phyloP scores from a whole-genome alignment of 768 basidiomycete species.

The Russula foetens region DNA sequence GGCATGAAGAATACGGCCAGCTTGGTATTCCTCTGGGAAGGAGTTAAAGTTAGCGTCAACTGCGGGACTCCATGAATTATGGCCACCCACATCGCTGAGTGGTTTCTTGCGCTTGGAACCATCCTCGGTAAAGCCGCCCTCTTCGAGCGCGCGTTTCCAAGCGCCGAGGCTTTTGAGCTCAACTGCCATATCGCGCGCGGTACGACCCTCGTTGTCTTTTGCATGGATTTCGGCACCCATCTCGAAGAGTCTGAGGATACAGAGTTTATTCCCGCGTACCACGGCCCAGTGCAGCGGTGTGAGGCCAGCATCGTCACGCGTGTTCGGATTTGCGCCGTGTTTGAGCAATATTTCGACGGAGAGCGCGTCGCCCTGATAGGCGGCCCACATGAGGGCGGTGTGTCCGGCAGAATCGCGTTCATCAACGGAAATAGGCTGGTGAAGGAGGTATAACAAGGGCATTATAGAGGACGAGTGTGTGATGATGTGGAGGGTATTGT shows the following conservation, averaged over 20 bases:
- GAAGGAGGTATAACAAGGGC: slow-evolving; percentile 85
- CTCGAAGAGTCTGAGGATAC: slow-evolving; percentile 78
- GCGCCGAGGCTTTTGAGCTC: slow-evolving; percentile 88
- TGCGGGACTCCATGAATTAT: background rate
- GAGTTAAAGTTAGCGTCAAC: background rate
- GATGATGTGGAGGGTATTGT: slow-evolving; percentile 92
- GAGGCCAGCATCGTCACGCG: slow-evolving; percentile 75
- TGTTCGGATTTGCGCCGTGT: slow-evolving; percentile 74
- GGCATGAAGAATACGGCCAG: slow-evolving; percentile 74
- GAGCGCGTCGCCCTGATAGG: slow-evolving; percentile 96
- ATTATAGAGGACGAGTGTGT: slow-evolving; percentile 93
- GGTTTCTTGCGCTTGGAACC: slow-evolving; percentile 59
- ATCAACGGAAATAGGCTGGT: slow-evolving; percentile 91
- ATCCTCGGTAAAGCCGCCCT: slow-evolving; percentile 75
- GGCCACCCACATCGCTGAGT: slow-evolving; percentile 54
- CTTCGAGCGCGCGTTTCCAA: slow-evolving; percentile 83
- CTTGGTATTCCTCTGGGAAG: slow-evolving; percentile 68
- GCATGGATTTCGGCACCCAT: slow-evolving; percentile 76
- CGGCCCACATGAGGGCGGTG: slow-evolving; percentile 97
- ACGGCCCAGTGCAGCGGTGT: slow-evolving; percentile 96
- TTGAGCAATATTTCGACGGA: slow-evolving; percentile 85
- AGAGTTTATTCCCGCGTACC: slow-evolving; percentile 84
- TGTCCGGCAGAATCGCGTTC: slow-evolving; percentile 88
- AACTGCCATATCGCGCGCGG: slow-evolving; percentile 88
- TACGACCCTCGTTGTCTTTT: slow-evolving; percentile 79